Percentiles rank a stretch among this genome's conserved stretches.
Evolutionary conservation across 768 basidiomycete genomes (phyloP).

Genomic region (Podaxis sp.): DNA sequence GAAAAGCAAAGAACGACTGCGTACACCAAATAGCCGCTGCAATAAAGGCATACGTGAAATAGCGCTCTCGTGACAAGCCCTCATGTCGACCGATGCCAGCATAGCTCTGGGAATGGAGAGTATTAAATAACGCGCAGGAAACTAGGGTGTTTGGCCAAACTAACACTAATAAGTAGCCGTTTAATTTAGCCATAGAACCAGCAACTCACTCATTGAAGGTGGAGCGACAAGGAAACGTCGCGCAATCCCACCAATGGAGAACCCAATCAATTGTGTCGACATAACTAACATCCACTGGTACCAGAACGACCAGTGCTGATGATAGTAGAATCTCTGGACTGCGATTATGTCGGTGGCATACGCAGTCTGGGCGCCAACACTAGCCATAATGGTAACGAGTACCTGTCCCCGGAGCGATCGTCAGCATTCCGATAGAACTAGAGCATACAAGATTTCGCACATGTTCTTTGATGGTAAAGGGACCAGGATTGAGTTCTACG

Average conservation of each 20-base stretch:
- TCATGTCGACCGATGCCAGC: constrained; percentile 52
- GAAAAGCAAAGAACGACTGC: constrained; percentile 15
- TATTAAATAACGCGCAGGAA: constrained; percentile 70
- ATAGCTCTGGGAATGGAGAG: constrained; percentile 62
- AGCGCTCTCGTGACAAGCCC: constrained; percentile 56
- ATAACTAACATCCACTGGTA: constrained; percentile 63
- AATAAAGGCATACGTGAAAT: constrained; percentile 54
- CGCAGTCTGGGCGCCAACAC: constrained; percentile 52
- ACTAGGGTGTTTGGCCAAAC: constrained; percentile 78
- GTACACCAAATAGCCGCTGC: constrained; percentile 45
- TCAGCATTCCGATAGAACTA: constrained; percentile 13
- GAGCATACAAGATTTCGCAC: constrained; percentile 22
- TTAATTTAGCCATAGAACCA: neutral
- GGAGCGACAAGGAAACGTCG: constrained; percentile 65
- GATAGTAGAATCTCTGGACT: constrained; percentile 70
- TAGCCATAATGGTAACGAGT: constrained; percentile 65
- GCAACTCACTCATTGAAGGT: constrained; percentile 55
- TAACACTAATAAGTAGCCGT: constrained; percentile 20
- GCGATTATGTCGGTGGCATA: constrained; percentile 73
- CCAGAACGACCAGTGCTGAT: constrained; percentile 51
- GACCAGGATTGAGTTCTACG: constrained; percentile 67
- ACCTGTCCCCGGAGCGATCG: constrained; percentile 32
- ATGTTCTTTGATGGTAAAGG: constrained; percentile 72
- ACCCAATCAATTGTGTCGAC: constrained; percentile 72
- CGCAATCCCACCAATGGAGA: constrained; percentile 53